Percentiles rank a stretch among this genome's conserved stretches.
Conservation (phyloP, 805 yeast species). For the Ogataea zsoltii region DNA sequence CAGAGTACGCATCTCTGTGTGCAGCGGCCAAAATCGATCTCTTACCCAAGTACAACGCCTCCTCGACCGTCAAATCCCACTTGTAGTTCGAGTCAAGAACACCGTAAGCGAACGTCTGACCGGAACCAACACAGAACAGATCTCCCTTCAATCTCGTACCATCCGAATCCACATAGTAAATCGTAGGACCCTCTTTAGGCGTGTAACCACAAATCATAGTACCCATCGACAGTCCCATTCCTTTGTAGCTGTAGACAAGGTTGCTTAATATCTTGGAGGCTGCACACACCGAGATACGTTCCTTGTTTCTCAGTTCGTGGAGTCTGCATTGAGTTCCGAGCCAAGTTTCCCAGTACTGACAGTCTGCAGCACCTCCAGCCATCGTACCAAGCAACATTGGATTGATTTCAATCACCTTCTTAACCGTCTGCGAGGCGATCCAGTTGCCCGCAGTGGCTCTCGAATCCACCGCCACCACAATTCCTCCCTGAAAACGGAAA, state of each 20-base stretch:
- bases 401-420: slow-evolving; percentile 95
- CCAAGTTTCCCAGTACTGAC: slow-evolving; percentile 99
- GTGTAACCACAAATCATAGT: slow-evolving; percentile 99
- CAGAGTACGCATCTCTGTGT: slow-evolving; percentile 97
- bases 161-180: slow-evolving; percentile 95
- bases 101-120: slow-evolving; percentile 99
- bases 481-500: slow-evolving; percentile 94
- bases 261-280: slow-evolving; percentile 93
- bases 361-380: slow-evolving; percentile 99
- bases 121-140: slow-evolving; percentile 95
- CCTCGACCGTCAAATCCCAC: slow-evolving; percentile 92
- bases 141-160: slow-evolving; percentile 96
- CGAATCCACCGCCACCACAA: slow-evolving; percentile 94
- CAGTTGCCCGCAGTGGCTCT: slow-evolving; percentile 98
- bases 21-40: slow-evolving; percentile 96
- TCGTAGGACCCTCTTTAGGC: slow-evolving; percentile 91
- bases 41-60: slow-evolving; percentile 91
- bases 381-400: slow-evolving; percentile 93
- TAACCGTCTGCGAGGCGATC: slow-evolving; percentile 97
- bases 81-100: slow-evolving; percentile 89
- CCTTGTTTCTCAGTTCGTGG: slow-evolving; percentile 92
- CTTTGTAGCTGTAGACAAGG: slow-evolving; percentile 90
- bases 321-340: slow-evolving; percentile 94
- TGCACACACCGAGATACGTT: slow-evolving; percentile 93
- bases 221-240: slow-evolving; percentile 99